phyloP scores from a whole-genome alignment of 345 rosid species.

The Lenwebbia sp. region DNA sequence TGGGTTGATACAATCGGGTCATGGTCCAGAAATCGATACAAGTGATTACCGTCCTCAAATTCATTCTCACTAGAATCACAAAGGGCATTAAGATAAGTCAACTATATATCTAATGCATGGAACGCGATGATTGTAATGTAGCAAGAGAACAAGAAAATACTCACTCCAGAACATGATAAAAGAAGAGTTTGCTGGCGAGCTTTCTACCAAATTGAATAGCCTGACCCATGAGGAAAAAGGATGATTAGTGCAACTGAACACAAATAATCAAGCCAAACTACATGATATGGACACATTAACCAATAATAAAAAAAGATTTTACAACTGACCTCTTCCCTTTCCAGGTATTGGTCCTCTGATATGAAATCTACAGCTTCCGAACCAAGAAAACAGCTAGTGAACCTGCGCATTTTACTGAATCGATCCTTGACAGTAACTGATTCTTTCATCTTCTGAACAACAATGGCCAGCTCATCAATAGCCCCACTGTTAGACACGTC shows the following conservation, averaged over 20 bases:
- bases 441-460: constrained; percentile 73
- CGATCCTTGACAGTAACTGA: constrained; percentile 55
- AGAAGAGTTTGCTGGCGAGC: constrained; percentile 67
- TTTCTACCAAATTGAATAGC: constrained; percentile 76
- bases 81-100: constrained; percentile 3
- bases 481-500: constrained; percentile 48
- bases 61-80: constrained; percentile 49
- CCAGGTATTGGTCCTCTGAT: constrained; percentile 52
- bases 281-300: neutral
- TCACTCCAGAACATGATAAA: constrained; percentile 65
- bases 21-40: constrained; percentile 73
- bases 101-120: neutral
- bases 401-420: constrained; percentile 65
- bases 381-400: constrained; percentile 61
- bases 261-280: neutral
- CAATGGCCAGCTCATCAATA: constrained; percentile 66
- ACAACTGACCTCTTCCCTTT: constrained; percentile 53
- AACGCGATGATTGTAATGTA: neutral
- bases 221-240: constrained; percentile 16
- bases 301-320: neutral
- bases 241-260: neutral
- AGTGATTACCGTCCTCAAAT: constrained; percentile 75
- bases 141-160: constrained; percentile 14
- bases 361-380: constrained; percentile 73
- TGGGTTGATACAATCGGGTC: constrained; percentile 65